Base-by-base conservation (phyloP, 192 early-diverging fungal species). In the Podila minutissima region DNA sequence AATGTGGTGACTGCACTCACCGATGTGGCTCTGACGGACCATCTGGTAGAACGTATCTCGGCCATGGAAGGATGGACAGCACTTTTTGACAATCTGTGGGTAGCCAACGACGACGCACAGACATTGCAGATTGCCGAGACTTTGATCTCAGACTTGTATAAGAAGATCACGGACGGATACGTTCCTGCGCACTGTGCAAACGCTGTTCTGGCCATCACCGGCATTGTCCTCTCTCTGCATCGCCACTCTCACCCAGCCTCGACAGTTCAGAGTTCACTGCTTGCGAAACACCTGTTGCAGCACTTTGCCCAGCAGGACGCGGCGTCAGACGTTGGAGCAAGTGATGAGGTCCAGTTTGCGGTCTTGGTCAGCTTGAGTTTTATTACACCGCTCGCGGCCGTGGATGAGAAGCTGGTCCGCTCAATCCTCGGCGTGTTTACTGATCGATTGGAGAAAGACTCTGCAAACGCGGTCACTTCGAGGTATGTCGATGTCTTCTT, bases 11-110 rank as follows among this genome's bases (percentile, higher is more conserved):
- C 85, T 46, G 83, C 83, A 12, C 70, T 90, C 15, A 82, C 78
- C 13, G 89, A 90, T 68, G 75, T 87, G 13, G 62, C 72, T 3
- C 72, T 88, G 33, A 87, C 87, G 2, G 89, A 90, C 66, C 87
- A 88, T 78, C 58, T 87, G 53, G 50, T 90, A 22, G 72, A 86
- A 19, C 79, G 89, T 17, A 67, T 87, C 5, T 75, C 78, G 1
- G 67, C 76, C 13, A 32, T 87, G 5, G 59, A 74, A 11, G 72
- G 81, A 15, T 90, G 89, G 89, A 72, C 74, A 10, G 73, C 82
- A 0, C 74, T 90, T 12, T 90, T 88, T 37, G 83, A 85, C 15
- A 69, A 67, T 17, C 64, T 78, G 61, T 75, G 69, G 67, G 31
- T 70, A 5, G 35, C 59, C 13, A 72, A 64, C 22, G 71, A 86